These are phyloP conservation scores for Wakefieldia striispora DNA, from an alignment of 768 basidiomycete genomes.

Conservation along the genomic window DNA sequence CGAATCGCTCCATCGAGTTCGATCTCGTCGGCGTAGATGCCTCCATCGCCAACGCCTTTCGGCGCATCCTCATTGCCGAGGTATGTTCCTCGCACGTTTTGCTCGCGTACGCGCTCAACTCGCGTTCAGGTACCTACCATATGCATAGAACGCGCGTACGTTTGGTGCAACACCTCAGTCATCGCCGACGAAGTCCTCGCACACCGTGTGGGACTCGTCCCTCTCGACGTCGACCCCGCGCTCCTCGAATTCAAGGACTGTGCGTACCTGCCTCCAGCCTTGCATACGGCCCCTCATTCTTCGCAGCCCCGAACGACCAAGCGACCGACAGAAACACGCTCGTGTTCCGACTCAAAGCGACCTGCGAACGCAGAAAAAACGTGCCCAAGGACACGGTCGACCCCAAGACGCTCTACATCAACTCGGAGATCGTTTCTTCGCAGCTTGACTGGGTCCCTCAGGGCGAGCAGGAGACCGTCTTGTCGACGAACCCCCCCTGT, in stretches of 20 bases:
- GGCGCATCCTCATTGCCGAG: constrained; percentile 92
- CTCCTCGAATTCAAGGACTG: constrained; percentile 56
- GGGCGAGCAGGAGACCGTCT: constrained; percentile 72
- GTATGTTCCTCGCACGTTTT: constrained; percentile 41
- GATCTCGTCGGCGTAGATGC: constrained; percentile 96
- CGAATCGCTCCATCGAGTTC: constrained; percentile 85
- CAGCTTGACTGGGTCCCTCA: constrained; percentile 77
- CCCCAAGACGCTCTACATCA: constrained; percentile 64
- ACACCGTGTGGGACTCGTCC: constrained; percentile 89
- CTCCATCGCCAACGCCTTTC: constrained; percentile 91
- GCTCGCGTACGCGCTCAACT: background rate
- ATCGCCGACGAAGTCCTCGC: constrained; percentile 92
- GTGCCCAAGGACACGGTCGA: constrained; percentile 52
- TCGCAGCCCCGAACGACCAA: constrained; percentile 44
- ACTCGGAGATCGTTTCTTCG: constrained; percentile 65
- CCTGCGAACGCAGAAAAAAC: constrained; percentile 60
- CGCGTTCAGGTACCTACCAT: constrained; percentile 82
- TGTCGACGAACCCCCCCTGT: constrained; percentile 51
- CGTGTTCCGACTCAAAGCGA: constrained; percentile 74
- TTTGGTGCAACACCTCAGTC: constrained; percentile 94
- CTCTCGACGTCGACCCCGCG: constrained; percentile 82
- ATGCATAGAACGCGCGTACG: constrained; percentile 86
- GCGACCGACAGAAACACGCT: constrained; percentile 90
- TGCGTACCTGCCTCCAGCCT: constrained; percentile 17
- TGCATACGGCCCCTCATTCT: background rate